These are phyloP conservation scores for Monilinia vaccinii-corymbosi DNA, from an alignment of 2,329 filamentous ascomycete genomes.

Conservation along the genomic window DNA sequence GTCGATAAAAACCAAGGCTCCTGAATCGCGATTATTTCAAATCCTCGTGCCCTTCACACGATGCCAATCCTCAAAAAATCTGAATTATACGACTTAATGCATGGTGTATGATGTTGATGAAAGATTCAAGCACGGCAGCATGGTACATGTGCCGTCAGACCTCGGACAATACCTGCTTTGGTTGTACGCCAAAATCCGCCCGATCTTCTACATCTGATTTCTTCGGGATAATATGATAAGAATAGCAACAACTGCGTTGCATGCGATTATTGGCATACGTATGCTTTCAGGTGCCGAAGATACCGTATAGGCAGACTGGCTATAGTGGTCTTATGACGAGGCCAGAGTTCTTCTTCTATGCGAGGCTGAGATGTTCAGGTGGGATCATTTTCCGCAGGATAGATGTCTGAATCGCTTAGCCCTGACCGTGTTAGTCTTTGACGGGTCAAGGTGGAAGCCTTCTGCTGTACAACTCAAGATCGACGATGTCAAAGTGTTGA, in stretches of 20 bases:
- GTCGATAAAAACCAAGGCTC: not conserved
- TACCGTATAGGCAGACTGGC: not conserved
- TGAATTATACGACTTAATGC: not conserved
- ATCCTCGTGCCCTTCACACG: not conserved
- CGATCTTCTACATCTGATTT: not conserved
- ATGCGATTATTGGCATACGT: not conserved
- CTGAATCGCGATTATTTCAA: not conserved
- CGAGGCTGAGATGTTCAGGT: slow-evolving; percentile 3
- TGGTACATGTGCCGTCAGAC: slow-evolving; percentile 4
- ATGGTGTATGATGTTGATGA: not conserved
- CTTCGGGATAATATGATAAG: slow-evolving; percentile 5
- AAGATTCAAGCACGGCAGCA: not conserved
- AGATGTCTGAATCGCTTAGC: not conserved
- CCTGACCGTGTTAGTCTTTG: not conserved
- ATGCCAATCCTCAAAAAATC: not conserved
- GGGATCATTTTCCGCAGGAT: not conserved
- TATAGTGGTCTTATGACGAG: not conserved
- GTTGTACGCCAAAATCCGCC: not conserved
- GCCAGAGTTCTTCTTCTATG: not conserved
- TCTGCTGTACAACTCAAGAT: not conserved
- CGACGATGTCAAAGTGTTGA: not conserved
- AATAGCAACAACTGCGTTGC: slow-evolving; percentile 3
- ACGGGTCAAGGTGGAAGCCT: not conserved
- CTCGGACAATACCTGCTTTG: slow-evolving; percentile 8
- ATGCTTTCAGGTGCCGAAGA: not conserved